Percentiles rank a stretch among this genome's conserved stretches.
Conservation (phyloP, 148 eudicot species). For the Rhododendron mucronatum region DNA sequence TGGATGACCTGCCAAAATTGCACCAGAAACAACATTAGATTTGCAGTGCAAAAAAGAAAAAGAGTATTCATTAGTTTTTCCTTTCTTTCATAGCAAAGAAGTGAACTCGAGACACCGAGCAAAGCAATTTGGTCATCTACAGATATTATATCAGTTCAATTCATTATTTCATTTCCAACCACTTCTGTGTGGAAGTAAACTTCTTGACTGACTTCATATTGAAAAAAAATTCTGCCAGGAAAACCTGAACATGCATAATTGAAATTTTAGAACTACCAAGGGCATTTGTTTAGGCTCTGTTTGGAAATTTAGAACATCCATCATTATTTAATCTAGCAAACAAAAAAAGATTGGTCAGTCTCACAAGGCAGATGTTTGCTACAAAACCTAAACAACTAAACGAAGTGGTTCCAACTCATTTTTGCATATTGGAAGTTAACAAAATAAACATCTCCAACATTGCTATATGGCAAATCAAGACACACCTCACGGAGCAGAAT, state of each 20-base stretch:
- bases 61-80: not conserved
- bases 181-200: not conserved
- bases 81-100: not conserved
- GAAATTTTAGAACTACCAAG: not conserved
- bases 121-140: not conserved
- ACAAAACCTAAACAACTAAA: too few relatives aligned
- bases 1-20: slow-evolving; percentile 51
- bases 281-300: not conserved
- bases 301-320: too few relatives aligned
- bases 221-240: not conserved
- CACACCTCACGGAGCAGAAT: too few relatives aligned
- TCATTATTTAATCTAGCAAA: too few relatives aligned
- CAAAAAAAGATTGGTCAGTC: too few relatives aligned
- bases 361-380: too few relatives aligned
- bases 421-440: too few relatives aligned
- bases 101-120: not conserved
- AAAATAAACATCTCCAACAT: too few relatives aligned
- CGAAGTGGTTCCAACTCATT: too few relatives aligned
- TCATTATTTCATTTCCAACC: not conserved
- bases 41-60: not conserved
- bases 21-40: not conserved
- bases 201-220: not conserved
- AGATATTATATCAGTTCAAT: not conserved
- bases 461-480: too few relatives aligned
- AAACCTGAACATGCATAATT: too few relatives aligned